These are phyloP conservation scores for Rhododendron ferrugineum DNA, from an alignment of 148 eudicot genomes.

Conservation along the genomic window DNA sequence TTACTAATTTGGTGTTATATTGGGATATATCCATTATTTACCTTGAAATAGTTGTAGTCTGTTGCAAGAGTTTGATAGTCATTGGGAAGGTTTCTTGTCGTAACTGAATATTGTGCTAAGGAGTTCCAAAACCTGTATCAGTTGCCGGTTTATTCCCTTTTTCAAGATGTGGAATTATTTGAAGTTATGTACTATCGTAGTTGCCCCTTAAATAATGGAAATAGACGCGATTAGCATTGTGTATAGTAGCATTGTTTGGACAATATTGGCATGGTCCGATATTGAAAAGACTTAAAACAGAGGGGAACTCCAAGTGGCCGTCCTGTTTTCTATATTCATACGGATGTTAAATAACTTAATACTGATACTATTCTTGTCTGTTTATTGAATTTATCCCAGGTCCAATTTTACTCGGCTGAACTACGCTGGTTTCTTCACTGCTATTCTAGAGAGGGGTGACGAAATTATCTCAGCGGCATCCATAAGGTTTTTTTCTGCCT, in stretches of 20 bases:
- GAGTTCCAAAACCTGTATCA: background rate
- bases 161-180: background rate
- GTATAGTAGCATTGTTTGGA: background rate
- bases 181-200: background rate
- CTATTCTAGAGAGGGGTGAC: conserved; percentile 79
- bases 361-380: background rate
- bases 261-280: background rate
- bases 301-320: background rate
- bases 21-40: background rate
- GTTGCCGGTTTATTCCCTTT: background rate
- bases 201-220: background rate
- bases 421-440: conserved; percentile 61
- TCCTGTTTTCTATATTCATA: background rate
- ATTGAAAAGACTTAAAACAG: background rate
- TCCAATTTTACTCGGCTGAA: conserved; percentile 76
- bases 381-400: conserved; percentile 32
- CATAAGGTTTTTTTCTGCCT: conserved; percentile 49
- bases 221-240: background rate
- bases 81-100: background rate
- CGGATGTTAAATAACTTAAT: background rate
- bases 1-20: background rate
- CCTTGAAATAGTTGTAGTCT: background rate
- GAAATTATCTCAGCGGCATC: conserved; percentile 72
- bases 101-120: background rate
- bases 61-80: background rate